phyloP scores from a whole-genome alignment of 352 stramenopile species.

The Globisporangium takayamanum region DNA sequence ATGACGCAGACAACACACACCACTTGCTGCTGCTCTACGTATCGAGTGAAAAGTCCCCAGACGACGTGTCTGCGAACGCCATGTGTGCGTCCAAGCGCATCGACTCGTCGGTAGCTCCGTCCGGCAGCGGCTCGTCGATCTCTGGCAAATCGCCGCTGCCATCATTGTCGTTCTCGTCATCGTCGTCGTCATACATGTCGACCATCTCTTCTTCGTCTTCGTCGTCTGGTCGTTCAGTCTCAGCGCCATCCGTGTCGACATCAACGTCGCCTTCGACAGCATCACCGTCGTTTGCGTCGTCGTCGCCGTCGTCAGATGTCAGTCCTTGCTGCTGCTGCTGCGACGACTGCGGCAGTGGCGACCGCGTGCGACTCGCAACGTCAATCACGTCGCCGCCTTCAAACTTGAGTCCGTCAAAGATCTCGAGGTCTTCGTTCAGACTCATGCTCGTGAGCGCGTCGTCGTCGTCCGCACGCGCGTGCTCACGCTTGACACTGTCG shows the following conservation, averaged over 20 bases:
- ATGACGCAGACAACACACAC: background rate
- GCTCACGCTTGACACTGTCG: slow-evolving; percentile 5
- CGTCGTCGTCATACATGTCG: slow-evolving; percentile 55
- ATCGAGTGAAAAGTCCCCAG: slow-evolving; percentile 18
- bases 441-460: slow-evolving; percentile 68
- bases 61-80: slow-evolving; percentile 8
- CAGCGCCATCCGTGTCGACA: slow-evolving; percentile 30
- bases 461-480: slow-evolving; percentile 31
- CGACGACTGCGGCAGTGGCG: too few relatives aligned
- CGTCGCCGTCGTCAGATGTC: slow-evolving; percentile 16
- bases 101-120: background rate
- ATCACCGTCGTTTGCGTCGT: slow-evolving; percentile 12
- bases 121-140: background rate
- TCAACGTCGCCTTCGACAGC: slow-evolving; percentile 14
- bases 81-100: background rate
- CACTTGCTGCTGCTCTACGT: slow-evolving; percentile 1
- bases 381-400: slow-evolving; percentile 80
- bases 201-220: slow-evolving; percentile 34
- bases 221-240: slow-evolving; percentile 30
- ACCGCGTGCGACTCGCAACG: slow-evolving; percentile 25
- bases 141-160: background rate
- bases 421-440: slow-evolving; percentile 70
- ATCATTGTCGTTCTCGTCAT: slow-evolving; percentile 32
- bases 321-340: slow-evolving; percentile 11
- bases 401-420: slow-evolving; percentile 86